A percentile compares a stretch with the other conserved stretches of the same genome.
phyloP scores from a whole-genome alignment of 371 early-diverging fungal species.

The Syncephalis plumigaleata region DNA sequence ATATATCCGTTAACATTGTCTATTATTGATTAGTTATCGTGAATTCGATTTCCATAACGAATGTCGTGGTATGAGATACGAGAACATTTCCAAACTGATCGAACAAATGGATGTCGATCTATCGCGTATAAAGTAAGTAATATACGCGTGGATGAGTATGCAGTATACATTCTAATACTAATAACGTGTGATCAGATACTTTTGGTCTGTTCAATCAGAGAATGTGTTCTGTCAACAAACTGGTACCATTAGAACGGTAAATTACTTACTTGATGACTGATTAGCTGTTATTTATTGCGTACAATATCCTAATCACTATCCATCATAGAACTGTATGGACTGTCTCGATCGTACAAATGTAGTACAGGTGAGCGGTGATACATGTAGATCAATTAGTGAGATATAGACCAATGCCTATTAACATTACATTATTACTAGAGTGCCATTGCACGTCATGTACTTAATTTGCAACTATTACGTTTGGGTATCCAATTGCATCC shows the following conservation, averaged over 20 bases:
- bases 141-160: no score
- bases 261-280: no score
- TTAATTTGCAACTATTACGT: conserved; percentile 45
- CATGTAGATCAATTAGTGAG: no score
- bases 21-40: conserved; percentile 4
- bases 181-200: conserved; percentile 29
- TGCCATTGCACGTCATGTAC: conserved; percentile 53
- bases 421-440: no score
- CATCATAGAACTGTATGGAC: conserved; percentile 71
- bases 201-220: conserved; percentile 26
- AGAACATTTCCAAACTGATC: conserved; percentile 36
- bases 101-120: conserved; percentile 50
- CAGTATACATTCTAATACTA: no score
- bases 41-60: conserved; percentile 96
- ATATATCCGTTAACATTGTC: conserved; percentile 3
- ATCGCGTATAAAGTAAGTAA: conserved; percentile 1
- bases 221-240: conserved; percentile 4
- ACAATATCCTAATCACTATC: no score
- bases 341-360: conserved; percentile 99
- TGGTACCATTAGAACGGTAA: conserved; percentile 51
- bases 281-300: no score
- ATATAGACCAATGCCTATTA: no score
- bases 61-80: conserved; percentile 77
- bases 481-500: conserved; percentile 26
- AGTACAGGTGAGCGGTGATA: conserved; percentile 67